A percentile compares a stretch with the other conserved stretches of the same genome.
phyloP scores from a whole-genome alignment of 1,284 basidiomycete genomes.

The Ganoderma resinaceum region DNA sequence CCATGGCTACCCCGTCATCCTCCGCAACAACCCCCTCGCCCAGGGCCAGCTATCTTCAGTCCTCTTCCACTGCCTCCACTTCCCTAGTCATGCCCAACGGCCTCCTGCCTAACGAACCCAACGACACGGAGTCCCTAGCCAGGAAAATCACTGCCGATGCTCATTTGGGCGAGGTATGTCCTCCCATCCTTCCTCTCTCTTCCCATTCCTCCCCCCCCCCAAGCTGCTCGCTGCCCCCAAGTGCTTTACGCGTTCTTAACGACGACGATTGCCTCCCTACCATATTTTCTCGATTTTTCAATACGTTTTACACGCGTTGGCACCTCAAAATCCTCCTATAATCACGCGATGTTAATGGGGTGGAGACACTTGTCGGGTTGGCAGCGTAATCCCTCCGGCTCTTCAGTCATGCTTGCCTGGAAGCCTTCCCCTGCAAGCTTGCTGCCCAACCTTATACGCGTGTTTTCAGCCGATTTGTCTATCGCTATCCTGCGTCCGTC shows the following conservation, averaged over 20 bases:
- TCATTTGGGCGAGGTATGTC: slow-evolving; percentile 76
- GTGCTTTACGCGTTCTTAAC: not conserved
- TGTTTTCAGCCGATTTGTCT: not conserved
- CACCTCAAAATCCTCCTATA: not conserved
- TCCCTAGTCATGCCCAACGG: slow-evolving; percentile 42
- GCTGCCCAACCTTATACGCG: slow-evolving; percentile 14
- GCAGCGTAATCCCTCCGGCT: slow-evolving; percentile 1
- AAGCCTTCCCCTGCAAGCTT: slow-evolving; percentile 31
- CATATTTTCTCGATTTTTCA: not conserved
- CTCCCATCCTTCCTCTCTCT: slow-evolving; percentile 3
- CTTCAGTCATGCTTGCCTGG: slow-evolving; percentile 12
- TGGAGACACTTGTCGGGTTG: not conserved
- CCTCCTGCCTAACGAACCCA: slow-evolving; percentile 53
- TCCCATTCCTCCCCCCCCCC: slow-evolving; percentile 10
- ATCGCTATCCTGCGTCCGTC: not conserved
- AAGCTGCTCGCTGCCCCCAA: not conserved
- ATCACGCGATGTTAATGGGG: slow-evolving; percentile 4
- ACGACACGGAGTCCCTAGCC: slow-evolving; percentile 67
- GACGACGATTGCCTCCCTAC: not conserved
- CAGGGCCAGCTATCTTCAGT: slow-evolving; percentile 64
- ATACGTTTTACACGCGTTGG: slow-evolving; percentile 11
- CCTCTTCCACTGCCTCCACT: slow-evolving; percentile 46
- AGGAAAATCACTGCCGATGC: slow-evolving; percentile 78
- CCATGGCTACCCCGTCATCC: slow-evolving; percentile 78
- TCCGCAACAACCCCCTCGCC: slow-evolving; percentile 81